Base-by-base conservation (phyloP, 2,329 filamentous ascomycete species). In the Penicillium sp. region DNA sequence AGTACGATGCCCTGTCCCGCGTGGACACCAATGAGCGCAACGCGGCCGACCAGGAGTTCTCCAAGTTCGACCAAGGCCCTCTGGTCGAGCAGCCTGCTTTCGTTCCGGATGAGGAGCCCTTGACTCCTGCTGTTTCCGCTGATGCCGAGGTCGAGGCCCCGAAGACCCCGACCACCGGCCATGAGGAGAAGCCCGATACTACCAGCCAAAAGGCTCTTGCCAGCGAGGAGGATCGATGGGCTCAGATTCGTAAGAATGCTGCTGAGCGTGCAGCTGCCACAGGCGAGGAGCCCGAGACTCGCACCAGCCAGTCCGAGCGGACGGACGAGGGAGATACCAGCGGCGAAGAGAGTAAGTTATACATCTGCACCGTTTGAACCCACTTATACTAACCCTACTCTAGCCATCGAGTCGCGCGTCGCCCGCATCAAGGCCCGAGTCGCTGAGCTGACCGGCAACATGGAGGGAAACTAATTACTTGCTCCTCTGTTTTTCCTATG, bases 371-470 rank as follows among this genome's bases (percentile, higher is more conserved):
- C 13, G 22, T n/a, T 4, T 41, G 14, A 41, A 13, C 1, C 7
- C 22, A 38, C 22, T 9, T 6, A 11, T 31, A 25, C 46, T 49
- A 24, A 44, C 31, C n/a, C 44, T 24, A 22, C 16, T 43, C 28
- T 61, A 95, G 90, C 92, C 31, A 97, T 97, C 65, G 94, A 99
- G 73, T 92, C 91, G 44, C 89, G 94, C 60, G 94, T 97, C 53
- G 94, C 94, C 44, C 89, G 94, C 57, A 99, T 99, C 81, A 97
- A 96, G 76, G 94, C 94, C 54, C 87, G 94, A 56, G 94, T 99
- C 52, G 94, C 94, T 46, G 91, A 96, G 71, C 76, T 99, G 63
- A 99, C 94, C 2, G 88, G 88, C 63, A 89, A 89, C 71, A 89
- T 89, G 82, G 88, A 92, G 65, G 78, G 63, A 11, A 60, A 62